Conservation (phyloP, 805 yeast genomes). For the Saturnispora dispora region DNA sequence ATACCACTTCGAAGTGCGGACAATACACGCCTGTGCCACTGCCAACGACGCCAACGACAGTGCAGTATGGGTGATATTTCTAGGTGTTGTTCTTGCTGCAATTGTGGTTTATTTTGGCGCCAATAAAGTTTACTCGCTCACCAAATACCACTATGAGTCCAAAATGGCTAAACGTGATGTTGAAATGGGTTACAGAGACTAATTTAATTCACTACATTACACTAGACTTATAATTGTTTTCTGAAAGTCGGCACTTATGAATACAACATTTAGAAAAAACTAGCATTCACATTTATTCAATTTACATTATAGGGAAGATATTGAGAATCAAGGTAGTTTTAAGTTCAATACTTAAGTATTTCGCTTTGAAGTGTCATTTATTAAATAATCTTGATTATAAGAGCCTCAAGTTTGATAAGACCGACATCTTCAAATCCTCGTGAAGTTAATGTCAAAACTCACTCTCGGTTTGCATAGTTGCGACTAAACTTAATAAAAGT, state of each 20-base stretch:
- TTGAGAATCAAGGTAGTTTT: too few species aligned
- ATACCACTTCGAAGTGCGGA: constrained; percentile 75
- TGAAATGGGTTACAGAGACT: background rate
- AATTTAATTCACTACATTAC: background rate
- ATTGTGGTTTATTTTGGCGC: constrained; percentile 35
- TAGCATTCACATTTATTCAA: background rate
- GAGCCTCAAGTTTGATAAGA: too few species aligned
- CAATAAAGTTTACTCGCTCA: constrained; percentile 30
- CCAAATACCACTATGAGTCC: constrained; percentile 18
- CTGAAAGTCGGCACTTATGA: background rate
- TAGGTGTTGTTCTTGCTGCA: constrained; percentile 39
- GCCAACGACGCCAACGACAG: constrained; percentile 56
- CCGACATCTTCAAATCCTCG: too few species aligned
- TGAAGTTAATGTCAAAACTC: too few species aligned
- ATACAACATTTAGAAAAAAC: too few species aligned
- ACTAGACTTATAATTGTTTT: background rate
- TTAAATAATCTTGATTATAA: too few species aligned
- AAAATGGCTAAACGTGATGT: background rate
- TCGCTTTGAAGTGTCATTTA: too few species aligned
- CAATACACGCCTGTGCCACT: constrained; percentile 81
- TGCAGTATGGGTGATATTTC: constrained; percentile 57
- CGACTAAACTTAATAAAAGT: too few species aligned
- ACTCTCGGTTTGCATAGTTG: too few species aligned
- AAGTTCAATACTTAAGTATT: too few species aligned
- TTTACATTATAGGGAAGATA: background rate